Percentiles rank a stretch among this genome's conserved stretches.
These are phyloP conservation scores for Chloris gayana DNA, from an alignment of 176 grass and related monocot species.

Conservation along the genomic window DNA sequence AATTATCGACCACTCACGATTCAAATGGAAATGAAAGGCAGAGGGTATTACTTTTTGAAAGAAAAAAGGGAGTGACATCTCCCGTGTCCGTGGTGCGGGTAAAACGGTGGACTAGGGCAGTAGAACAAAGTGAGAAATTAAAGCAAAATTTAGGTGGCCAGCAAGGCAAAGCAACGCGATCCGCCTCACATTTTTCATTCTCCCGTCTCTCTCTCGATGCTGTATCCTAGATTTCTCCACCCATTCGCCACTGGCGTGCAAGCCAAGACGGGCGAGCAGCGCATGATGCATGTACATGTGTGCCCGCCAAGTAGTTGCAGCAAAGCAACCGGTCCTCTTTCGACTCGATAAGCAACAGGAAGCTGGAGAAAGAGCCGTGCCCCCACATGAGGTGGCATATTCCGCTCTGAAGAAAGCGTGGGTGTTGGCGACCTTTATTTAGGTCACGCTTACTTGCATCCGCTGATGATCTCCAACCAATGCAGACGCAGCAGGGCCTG, in stretches of 20 bases:
- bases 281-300: constrained; percentile 25
- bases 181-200: not conserved
- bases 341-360: not conserved
- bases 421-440: constrained; percentile 19
- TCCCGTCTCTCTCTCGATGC: not conserved
- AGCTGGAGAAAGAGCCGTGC: not conserved
- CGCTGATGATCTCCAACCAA: not conserved
- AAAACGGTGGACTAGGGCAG: not conserved
- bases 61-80: not conserved
- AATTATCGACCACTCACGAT: no score
- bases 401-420: constrained; percentile 10
- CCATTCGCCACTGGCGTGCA: constrained; percentile 29
- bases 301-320: constrained; percentile 16
- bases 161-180: constrained; percentile 19
- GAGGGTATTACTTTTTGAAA: not conserved
- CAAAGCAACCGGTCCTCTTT: constrained; percentile 20
- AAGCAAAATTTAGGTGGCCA: constrained; percentile 19
- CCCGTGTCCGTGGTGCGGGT: not conserved
- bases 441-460: not conserved
- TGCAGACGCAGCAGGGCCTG: not conserved
- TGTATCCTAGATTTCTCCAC: constrained; percentile 21
- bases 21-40: constrained; percentile 18
- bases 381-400: constrained; percentile 39
- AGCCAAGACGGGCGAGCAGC: constrained; percentile 23
- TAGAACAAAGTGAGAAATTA: not conserved